These are phyloP conservation scores for Hemileccinum rubropunctum DNA, from an alignment of 768 basidiomycete genomes.

Conservation along the genomic window DNA sequence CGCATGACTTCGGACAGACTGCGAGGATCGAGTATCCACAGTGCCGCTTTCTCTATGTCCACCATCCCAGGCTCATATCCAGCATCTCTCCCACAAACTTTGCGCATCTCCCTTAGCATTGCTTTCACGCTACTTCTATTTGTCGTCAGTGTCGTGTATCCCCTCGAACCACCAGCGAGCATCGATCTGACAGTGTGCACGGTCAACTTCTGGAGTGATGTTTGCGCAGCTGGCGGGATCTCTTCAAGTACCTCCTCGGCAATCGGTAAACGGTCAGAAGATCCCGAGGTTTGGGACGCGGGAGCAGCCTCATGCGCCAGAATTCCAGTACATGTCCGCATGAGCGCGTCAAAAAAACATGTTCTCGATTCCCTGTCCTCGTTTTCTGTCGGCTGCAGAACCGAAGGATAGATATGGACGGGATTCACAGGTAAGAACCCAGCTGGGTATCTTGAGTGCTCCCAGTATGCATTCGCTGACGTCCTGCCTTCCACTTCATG, in stretches of 20 bases:
- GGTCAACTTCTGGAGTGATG: constrained; percentile 59
- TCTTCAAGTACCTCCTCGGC: constrained; percentile 24
- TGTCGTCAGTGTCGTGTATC: constrained; percentile 90
- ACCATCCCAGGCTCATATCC: constrained; percentile 14
- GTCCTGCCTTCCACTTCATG: neutral
- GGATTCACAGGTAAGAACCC: constrained; percentile 59
- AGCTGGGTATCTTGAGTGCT: constrained; percentile 52
- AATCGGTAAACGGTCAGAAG: neutral
- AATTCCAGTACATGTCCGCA: constrained; percentile 52
- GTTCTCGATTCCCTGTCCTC: neutral
- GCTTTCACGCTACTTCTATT: constrained; percentile 77
- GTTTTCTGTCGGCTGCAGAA: constrained; percentile 13
- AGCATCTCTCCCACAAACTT: constrained; percentile 6
- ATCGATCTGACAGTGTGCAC: constrained; percentile 76
- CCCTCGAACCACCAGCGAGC: constrained; percentile 60
- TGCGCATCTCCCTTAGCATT: constrained; percentile 65
- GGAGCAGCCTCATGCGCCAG: constrained; percentile 42
- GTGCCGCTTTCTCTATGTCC: constrained; percentile 33
- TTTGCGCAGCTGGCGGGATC: constrained; percentile 52
- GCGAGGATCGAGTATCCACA: constrained; percentile 80
- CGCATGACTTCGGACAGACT: constrained; percentile 39
- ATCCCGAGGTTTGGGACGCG: neutral
- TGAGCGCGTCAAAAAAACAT: constrained; percentile 47
- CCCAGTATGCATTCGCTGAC: constrained; percentile 54
- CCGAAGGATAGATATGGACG: constrained; percentile 47